A percentile compares a stretch with the other conserved stretches of the same genome.
Evolutionary conservation across 441 rosid genomes (phyloP).

Genomic region (Pelargonium exstipulatum): DNA sequence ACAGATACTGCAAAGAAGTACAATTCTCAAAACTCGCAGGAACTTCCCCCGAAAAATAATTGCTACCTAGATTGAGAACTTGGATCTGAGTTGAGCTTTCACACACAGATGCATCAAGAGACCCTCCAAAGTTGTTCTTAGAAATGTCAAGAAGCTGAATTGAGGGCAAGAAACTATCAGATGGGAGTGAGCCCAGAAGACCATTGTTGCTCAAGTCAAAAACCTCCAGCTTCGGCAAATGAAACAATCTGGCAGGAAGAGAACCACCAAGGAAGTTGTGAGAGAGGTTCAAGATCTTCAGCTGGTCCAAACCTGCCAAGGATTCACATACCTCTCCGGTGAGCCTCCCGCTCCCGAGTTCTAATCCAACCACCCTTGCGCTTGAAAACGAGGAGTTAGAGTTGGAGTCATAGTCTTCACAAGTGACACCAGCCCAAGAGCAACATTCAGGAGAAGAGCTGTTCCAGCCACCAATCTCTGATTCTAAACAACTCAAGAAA

Average conservation of each 20-base stretch:
- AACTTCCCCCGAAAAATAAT: slow-evolving; percentile 3
- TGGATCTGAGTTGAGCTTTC: slow-evolving; percentile 39
- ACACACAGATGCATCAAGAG: slow-evolving; percentile 41
- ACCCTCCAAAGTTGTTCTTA: slow-evolving; percentile 36
- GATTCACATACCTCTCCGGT: slow-evolving; percentile 25
- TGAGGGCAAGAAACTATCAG: slow-evolving; percentile 36
- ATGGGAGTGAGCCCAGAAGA: slow-evolving; percentile 41
- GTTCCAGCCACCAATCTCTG: too few species aligned
- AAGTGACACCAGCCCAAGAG: slow-evolving; percentile 54
- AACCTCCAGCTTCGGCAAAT: slow-evolving; percentile 31
- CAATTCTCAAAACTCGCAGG: not conserved
- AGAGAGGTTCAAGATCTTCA: slow-evolving; percentile 36
- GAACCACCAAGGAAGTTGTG: slow-evolving; percentile 36
- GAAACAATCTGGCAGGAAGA: slow-evolving; percentile 46
- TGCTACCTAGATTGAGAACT: slow-evolving; percentile 4
- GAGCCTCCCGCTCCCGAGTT: slow-evolving; percentile 33
- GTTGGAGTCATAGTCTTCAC: slow-evolving; percentile 21
- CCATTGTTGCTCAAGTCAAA: slow-evolving; percentile 57
- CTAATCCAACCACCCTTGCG: slow-evolving; percentile 16
- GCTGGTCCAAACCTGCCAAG: slow-evolving; percentile 28
- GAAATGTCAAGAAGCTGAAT: slow-evolving; percentile 41
- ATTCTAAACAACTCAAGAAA: too few species aligned
- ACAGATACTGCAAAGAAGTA: not conserved
- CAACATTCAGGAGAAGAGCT: slow-evolving; percentile 41
- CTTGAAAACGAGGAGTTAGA: slow-evolving; percentile 37